Conservation (phyloP, 2,329 filamentous ascomycete genomes). For the Penicillium sp. region DNA sequence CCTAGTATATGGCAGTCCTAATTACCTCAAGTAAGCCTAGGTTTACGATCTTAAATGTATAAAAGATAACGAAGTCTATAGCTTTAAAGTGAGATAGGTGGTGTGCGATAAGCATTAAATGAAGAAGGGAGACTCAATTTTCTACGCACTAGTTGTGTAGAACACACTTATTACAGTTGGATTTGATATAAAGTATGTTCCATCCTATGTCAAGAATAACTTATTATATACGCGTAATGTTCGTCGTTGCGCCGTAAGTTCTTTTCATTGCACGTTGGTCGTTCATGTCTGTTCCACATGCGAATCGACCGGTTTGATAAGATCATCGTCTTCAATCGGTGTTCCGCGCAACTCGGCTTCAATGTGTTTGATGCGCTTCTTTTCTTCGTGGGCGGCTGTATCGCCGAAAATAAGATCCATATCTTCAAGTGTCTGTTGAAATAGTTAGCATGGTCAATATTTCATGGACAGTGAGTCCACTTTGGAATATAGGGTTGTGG, state of each 20-base stretch:
- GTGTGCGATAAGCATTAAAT: too few species aligned
- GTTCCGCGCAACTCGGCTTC: conserved; percentile 38
- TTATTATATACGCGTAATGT: not conserved
- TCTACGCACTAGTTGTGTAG: too few species aligned
- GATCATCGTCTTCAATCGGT: conserved; percentile 19
- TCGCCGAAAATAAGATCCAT: conserved; percentile 53
- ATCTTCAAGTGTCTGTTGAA: conserved; percentile 52
- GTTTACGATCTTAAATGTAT: too few species aligned
- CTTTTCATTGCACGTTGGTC: not conserved
- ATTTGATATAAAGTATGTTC: not conserved
- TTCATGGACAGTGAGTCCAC: not conserved
- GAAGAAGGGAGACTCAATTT: too few species aligned
- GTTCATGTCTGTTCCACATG: conserved; percentile 21
- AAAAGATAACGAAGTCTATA: too few species aligned
- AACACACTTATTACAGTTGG: not conserved
- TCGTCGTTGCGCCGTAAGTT: not conserved
- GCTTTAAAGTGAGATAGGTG: too few species aligned
- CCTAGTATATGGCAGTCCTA: too few species aligned
- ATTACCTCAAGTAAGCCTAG: too few species aligned
- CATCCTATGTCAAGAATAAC: not conserved
- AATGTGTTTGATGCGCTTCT: conserved; percentile 40
- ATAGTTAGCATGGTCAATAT: not conserved
- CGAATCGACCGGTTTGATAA: conserved; percentile 23
- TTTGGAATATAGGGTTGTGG: not conserved
- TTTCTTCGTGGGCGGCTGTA: conserved; percentile 39